Percentiles rank a stretch among this genome's conserved stretches.
Evolutionary conservation across 2,329 filamentous ascomycete species (phyloP).

Genomic region (Diaporthe sp.): DNA sequence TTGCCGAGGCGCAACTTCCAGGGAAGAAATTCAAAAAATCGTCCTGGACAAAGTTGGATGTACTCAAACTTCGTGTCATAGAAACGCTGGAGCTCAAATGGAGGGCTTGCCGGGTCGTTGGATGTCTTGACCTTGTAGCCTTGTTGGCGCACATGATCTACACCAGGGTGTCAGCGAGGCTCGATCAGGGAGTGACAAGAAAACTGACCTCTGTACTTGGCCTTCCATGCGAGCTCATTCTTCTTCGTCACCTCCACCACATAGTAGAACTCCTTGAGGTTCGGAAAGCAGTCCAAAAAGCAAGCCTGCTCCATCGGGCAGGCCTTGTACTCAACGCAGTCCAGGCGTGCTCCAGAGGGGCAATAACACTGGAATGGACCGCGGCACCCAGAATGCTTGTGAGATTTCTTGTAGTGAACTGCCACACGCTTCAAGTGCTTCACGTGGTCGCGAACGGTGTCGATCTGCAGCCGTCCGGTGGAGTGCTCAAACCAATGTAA

Average conservation of each 20-base stretch:
- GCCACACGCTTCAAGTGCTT: constrained; percentile 31
- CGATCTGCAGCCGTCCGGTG: neutral
- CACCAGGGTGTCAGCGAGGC: neutral
- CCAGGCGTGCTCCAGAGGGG: neutral
- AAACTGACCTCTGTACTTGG: constrained; percentile 11
- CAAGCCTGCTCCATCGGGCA: constrained; percentile 42
- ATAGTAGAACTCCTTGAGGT: constrained; percentile 48
- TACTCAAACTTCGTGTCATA: constrained; percentile 29
- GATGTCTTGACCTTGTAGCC: neutral
- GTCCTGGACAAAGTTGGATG: constrained; percentile 14
- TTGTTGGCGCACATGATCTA: neutral
- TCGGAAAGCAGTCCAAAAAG: constrained; percentile 45
- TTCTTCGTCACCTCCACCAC: constrained; percentile 40
- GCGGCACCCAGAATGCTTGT: neutral
- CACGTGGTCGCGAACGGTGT: constrained; percentile 10
- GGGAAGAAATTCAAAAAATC: neutral
- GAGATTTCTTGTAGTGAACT: constrained; percentile 17
- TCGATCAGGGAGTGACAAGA: no score
- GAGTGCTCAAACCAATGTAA: constrained; percentile 32
- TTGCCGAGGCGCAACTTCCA: accelerated
- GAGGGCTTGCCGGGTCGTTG: neutral
- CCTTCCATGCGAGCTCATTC: neutral
- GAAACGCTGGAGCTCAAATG: constrained; percentile 2
- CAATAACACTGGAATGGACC: constrained; percentile 36
- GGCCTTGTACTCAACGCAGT: constrained; percentile 11